Conservation (phyloP, 805 yeast genomes). For the Lipomyces japonicus region DNA sequence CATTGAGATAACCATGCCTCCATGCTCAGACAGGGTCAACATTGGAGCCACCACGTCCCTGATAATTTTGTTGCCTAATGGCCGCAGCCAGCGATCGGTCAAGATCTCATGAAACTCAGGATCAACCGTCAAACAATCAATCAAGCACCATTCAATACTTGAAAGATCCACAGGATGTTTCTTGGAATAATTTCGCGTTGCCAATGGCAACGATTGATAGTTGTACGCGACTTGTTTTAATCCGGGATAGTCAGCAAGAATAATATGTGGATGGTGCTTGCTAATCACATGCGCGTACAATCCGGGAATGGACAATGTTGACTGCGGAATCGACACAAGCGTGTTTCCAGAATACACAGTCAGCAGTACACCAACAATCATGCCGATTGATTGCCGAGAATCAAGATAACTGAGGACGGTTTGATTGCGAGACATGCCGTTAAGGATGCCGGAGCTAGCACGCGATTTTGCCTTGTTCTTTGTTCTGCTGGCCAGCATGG, state of each 20-base stretch:
- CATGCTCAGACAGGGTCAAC: constrained; percentile 84
- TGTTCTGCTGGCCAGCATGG: constrained; percentile 56
- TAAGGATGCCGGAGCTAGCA: not conserved
- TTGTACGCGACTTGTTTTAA: constrained; percentile 87
- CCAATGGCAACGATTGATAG: constrained; percentile 83
- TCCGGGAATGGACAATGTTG: constrained; percentile 74
- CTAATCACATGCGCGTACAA: constrained; percentile 78
- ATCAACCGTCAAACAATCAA: constrained; percentile 83
- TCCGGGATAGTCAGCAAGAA: constrained; percentile 83
- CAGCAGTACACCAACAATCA: constrained; percentile 74
- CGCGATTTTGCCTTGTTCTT: constrained; percentile 31
- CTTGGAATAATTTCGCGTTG: constrained; percentile 74
- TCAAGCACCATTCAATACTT: constrained; percentile 81
- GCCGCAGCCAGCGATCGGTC: constrained; percentile 84
- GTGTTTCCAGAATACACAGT: constrained; percentile 82
- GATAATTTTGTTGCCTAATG: constrained; percentile 78
- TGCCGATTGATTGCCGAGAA: constrained; percentile 76
- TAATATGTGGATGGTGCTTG: constrained; percentile 61
- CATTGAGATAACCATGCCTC: constrained; percentile 90
- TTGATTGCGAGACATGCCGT: constrained; percentile 43
- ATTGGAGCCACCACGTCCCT: constrained; percentile 81
- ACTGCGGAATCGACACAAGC: constrained; percentile 72
- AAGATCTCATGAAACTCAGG: constrained; percentile 88
- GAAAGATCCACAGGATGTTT: constrained; percentile 72
- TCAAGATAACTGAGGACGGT: constrained; percentile 64